Conservation (phyloP, 495 filamentous ascomycete species). For the Tuber microsphaerosporum region DNA sequence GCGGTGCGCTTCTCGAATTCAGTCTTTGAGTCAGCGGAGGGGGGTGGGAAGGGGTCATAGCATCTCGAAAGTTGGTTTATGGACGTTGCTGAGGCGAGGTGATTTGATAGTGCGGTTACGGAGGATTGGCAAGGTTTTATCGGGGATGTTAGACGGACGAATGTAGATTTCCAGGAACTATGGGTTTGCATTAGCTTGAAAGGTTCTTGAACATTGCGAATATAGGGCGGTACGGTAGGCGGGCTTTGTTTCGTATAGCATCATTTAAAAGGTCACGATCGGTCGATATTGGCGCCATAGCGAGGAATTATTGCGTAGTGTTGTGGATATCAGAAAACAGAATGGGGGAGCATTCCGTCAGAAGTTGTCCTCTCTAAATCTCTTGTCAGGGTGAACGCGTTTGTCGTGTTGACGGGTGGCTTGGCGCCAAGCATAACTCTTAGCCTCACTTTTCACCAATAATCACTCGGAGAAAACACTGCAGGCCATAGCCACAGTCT, state of each 20-base stretch:
- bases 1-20: slow-evolving; percentile 83
- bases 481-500: background rate
- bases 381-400: background rate
- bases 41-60: slow-evolving; percentile 53
- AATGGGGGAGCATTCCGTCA: background rate
- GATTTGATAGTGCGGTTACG: slow-evolving; percentile 40
- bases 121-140: slow-evolving; percentile 23
- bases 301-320: background rate
- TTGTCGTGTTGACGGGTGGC: slow-evolving; percentile 4
- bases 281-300: slow-evolving; percentile 37
- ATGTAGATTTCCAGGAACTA: slow-evolving; percentile 41
- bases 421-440: background rate
- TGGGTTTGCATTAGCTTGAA: slow-evolving; percentile 9
- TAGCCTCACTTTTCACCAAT: background rate
- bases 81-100: slow-evolving; percentile 57
- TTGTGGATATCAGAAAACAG: background rate
- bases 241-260: slow-evolving; percentile 39
- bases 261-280: slow-evolving; percentile 39
- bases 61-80: slow-evolving; percentile 42
- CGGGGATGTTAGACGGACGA: slow-evolving; percentile 35
- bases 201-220: background rate
- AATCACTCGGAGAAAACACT: background rate
- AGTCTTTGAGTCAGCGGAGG: slow-evolving; percentile 54
- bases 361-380: background rate
- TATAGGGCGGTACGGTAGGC: slow-evolving; percentile 28